phyloP scores from a whole-genome alignment of 306 rosid species.

The Myrica gale region DNA sequence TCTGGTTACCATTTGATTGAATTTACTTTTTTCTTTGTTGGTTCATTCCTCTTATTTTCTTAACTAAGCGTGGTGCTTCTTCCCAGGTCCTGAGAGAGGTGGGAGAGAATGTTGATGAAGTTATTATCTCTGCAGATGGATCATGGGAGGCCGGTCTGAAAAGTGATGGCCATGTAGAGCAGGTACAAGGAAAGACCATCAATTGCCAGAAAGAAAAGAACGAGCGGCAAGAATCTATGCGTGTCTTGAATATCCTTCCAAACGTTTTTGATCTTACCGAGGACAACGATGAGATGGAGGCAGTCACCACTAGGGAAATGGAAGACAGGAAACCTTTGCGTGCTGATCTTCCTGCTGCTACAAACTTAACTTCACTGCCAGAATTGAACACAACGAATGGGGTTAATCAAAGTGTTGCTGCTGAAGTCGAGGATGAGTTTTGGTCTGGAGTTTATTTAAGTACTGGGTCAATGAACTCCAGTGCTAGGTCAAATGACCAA shows the following conservation, averaged over 20 bases:
- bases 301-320: slow-evolving; percentile 27
- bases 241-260: slow-evolving; percentile 24
- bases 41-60: slow-evolving; percentile 11
- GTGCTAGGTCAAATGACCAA: slow-evolving; percentile 38
- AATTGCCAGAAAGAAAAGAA: slow-evolving; percentile 37
- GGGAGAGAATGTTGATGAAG: slow-evolving; percentile 62
- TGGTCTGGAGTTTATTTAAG: slow-evolving; percentile 39
- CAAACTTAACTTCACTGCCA: slow-evolving; percentile 27
- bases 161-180: slow-evolving; percentile 41
- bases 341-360: slow-evolving; percentile 25
- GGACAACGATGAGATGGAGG: slow-evolving; percentile 54
- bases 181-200: slow-evolving; percentile 30
- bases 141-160: slow-evolving; percentile 74
- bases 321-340: slow-evolving; percentile 59
- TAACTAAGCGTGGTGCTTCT: background rate
- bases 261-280: slow-evolving; percentile 68
- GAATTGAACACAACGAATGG: slow-evolving; percentile 20
- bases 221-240: slow-evolving; percentile 43
- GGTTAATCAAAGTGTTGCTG: slow-evolving; percentile 37
- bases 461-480: background rate
- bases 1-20: slow-evolving; percentile 26
- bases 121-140: slow-evolving; percentile 72
- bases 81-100: slow-evolving; percentile 71
- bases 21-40: slow-evolving; percentile 19
- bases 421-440: slow-evolving; percentile 44